Evolutionary conservation across 1,284 basidiomycete genomes (phyloP), one percentile per base, ranked within the genome.

Genomic region (Porodaedalea pini): DNA sequence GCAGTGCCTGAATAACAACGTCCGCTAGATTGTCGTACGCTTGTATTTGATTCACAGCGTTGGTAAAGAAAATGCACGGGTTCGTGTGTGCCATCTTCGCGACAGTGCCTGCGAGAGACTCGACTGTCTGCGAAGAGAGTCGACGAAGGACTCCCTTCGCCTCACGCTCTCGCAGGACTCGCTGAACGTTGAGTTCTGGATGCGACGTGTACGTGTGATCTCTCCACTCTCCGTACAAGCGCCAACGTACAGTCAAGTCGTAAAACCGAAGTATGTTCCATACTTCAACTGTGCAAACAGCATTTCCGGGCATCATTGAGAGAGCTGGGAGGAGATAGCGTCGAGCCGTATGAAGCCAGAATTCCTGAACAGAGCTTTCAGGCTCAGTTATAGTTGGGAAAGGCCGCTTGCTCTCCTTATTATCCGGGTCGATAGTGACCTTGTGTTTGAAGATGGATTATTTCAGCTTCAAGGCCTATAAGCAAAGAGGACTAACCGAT

Each of bases 221-320:
- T 71, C 90, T 90, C 97, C 96, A 98, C 74, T 99, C 95, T 49
- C 95, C 97, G 67, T 99, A 98, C 27, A 99, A 75, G 37, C 80
- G 81, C 83, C 92, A 98, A 2, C 97, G 90, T 45, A 82, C 76
- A 5, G 86, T 83, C 57, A 86, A 88, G 48, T 91, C 85, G 68
- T 90, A 91, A 60, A 83, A 81, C 40, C 82, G 77, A 49, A 99
- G 80, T 45, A 98, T 81, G 61, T 85, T 83, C 93, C 94, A 96
- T 2, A 96, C 78, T 62, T 96, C 93, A 52, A 89, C 86, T 15
- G 90, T 88, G 67, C 88, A 90, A 6, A 94, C 85, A 6, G 91
- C 90, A 65, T 94, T 93, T 32, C 89, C 86, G 40, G 86, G 82
- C 53, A 94, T 89, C 48, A 97, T 80, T 27, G 93, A 86, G 6